Base-by-base conservation (phyloP, 1,284 basidiomycete genomes). In the Cryptococcus depauperatus region DNA sequence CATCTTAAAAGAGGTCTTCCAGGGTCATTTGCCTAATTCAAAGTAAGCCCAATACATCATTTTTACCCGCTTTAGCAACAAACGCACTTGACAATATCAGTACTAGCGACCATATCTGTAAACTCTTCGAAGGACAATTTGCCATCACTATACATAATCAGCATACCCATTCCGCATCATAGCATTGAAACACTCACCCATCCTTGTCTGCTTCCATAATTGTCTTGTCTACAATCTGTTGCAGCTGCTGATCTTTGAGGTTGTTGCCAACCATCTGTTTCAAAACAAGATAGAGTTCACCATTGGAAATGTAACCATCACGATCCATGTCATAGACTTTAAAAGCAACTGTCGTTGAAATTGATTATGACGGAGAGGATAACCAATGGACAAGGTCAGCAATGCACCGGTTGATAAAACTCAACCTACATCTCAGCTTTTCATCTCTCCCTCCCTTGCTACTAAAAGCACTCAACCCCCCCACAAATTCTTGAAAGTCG, bases 221-320 rank as follows among this genome's bases (percentile, higher is more conserved):
- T 14, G 93, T 98, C 77, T 99, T 99, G 73, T 99, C 95, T 9
- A 98, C 95, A 56, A 99, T 99, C 72, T 98, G 93, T 70, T 99
- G 95, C 55, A 98, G 74, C 76, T 98, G 95, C 69, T 95, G 88
- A 71, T 99, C 95, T 77, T 98, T 97, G 61, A 97, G 75, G 71
- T 98, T 98, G 70, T 88, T 97, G 28, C 93, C 93, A 35, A 98
- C 95, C 93, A 99, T 99, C 89, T 98, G 97, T 77, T 98, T 99
- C 54, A 99, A 75, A 32, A 99, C 93, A 42, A 99, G 75, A 74
- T 97, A 98, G 37, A 98, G 79, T 73, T 98, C 93, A 47, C 93
- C 95, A 65, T 98, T 98, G n/a, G 90, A 95, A 66, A 98, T 98
- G 71, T 75, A 93, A 1, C 90, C 91, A 64, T 98, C 93, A 40